Conservation (phyloP, 305 asterid species). For the Fraxinus floribunda region DNA sequence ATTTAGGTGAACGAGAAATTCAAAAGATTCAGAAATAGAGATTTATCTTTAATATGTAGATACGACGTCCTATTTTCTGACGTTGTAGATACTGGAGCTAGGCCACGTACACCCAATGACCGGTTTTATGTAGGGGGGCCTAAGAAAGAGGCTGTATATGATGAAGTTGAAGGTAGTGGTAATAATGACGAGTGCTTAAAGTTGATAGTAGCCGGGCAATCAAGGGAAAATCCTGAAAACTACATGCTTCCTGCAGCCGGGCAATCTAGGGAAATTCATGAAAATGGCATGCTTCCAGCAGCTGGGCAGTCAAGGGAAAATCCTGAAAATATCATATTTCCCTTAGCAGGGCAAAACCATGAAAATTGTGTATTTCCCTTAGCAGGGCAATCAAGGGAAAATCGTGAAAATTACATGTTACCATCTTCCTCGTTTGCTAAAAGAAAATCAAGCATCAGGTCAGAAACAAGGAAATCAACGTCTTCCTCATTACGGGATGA, state of each 20-base stretch:
- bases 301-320: not conserved
- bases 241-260: constrained; percentile 1
- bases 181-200: not conserved
- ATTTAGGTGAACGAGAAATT: not conserved
- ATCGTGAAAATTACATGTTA: not conserved
- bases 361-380: not conserved
- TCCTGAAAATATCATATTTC: not conserved
- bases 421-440: not conserved
- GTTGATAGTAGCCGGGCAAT: constrained; percentile 4
- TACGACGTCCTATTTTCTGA: constrained; percentile 4
- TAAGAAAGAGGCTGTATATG: not conserved
- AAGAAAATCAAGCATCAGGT: not conserved
- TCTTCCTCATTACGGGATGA: not conserved
- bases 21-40: constrained; percentile 2
- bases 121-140: not conserved
- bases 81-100: not conserved
- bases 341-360: not conserved
- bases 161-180: constrained; percentile 3
- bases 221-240: constrained; percentile 6
- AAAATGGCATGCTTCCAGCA: not conserved
- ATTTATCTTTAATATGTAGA: constrained; percentile 2
- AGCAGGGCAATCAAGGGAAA: not conserved
- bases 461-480: not conserved
- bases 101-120: not conserved
- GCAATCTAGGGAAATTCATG: not conserved